phyloP scores from a whole-genome alignment of 169 alveolate genomes.

The Miamiensis avidus region DNA sequence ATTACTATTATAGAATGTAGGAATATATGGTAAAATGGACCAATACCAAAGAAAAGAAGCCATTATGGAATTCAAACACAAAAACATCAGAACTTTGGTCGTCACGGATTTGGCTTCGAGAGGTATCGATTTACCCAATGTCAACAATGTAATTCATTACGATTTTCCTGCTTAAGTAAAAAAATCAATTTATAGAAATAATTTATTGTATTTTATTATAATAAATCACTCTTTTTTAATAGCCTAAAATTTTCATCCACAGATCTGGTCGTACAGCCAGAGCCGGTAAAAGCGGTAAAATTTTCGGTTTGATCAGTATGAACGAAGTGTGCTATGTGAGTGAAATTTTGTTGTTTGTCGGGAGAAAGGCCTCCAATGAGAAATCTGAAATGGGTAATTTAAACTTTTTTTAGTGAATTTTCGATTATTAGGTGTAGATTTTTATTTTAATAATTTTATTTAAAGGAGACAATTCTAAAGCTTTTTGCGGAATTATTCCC shows the following conservation, averaged over 20 bases:
- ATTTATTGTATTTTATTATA: too few species aligned
- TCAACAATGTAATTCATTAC: slow-evolving; percentile 84
- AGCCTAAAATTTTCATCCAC: slow-evolving; percentile 76
- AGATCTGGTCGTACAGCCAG: slow-evolving; percentile 85
- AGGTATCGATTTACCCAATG: slow-evolving; percentile 91
- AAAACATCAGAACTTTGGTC: slow-evolving; percentile 69
- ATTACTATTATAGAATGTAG: slow-evolving; percentile 17
- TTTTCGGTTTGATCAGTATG: slow-evolving; percentile 66
- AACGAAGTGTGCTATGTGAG: slow-evolving; percentile 69
- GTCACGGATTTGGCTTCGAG: slow-evolving; percentile 91
- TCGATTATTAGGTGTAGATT: too few species aligned
- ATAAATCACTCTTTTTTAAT: background rate
- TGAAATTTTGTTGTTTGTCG: slow-evolving; percentile 57
- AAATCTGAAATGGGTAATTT: slow-evolving; percentile 4
- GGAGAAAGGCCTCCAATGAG: slow-evolving; percentile 41
- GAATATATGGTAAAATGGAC: slow-evolving; percentile 91
- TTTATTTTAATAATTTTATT: too few species aligned
- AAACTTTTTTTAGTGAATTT: background rate
- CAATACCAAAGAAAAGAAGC: slow-evolving; percentile 85
- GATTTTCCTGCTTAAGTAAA: slow-evolving; percentile 34
- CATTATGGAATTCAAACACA: slow-evolving; percentile 74
- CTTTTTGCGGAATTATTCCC: slow-evolving; percentile 58
- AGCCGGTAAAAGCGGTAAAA: slow-evolving; percentile 76
- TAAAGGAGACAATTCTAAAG: slow-evolving; percentile 38
- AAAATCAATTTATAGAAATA: too few species aligned